A percentile compares a stretch with the other conserved stretches of the same genome.
phyloP scores from a whole-genome alignment of 371 early-diverging fungal species.

The Mortierella sp. region DNA sequence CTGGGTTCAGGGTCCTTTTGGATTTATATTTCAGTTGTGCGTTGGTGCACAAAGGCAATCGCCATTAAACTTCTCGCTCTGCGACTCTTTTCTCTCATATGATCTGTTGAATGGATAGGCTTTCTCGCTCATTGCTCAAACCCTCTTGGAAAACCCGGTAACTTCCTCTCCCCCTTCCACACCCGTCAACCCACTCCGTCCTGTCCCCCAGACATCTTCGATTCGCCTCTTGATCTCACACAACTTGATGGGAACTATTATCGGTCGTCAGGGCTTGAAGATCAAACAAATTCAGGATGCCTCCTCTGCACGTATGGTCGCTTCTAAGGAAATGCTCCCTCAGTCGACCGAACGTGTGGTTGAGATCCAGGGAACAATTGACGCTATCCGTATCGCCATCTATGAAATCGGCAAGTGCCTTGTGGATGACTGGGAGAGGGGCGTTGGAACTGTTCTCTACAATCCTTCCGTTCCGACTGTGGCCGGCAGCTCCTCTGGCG shows the following conservation, averaged over 20 bases:
- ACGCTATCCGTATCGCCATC: conserved; percentile 80
- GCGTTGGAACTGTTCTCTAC: conserved; percentile 78
- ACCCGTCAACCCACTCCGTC: conserved; percentile 58
- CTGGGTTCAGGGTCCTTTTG: neutral
- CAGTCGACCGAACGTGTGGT: conserved; percentile 89
- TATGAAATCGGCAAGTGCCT: conserved; percentile 81
- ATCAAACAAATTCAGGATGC: conserved; percentile 90
- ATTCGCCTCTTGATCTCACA: conserved; percentile 87
- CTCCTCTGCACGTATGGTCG: conserved; percentile 84
- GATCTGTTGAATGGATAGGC: conserved; percentile 59
- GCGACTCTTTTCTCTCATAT: neutral
- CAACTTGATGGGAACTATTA: conserved; percentile 89
- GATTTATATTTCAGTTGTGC: no score
- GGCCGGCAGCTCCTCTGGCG: conserved; percentile 12
- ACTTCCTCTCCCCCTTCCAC: conserved; percentile 63
- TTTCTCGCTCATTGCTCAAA: conserved; percentile 83
- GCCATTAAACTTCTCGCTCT: neutral
- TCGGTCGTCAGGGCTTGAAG: conserved; percentile 88
- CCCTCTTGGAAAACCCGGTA: conserved; percentile 83
- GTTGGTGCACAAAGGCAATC: neutral
- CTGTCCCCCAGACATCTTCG: conserved; percentile 58
- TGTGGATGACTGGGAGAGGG: conserved; percentile 78
- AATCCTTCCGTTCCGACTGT: conserved; percentile 65
- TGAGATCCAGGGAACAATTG: conserved; percentile 82
- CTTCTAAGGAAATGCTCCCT: conserved; percentile 87